Evolutionary conservation across 129 eudicot species (phyloP).

Genomic region (Lactuca saligna): DNA sequence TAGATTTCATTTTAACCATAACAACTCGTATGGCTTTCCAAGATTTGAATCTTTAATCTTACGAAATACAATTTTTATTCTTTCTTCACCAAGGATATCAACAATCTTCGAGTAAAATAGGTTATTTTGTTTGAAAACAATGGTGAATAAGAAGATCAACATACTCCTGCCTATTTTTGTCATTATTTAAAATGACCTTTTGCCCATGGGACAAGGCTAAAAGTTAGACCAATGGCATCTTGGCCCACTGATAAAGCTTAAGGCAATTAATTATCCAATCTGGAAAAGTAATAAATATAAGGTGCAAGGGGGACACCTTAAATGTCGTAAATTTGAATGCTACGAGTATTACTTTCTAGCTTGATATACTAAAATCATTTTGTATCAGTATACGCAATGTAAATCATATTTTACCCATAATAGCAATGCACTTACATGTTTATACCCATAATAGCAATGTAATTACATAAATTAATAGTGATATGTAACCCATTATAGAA

Average conservation of each 20-base stretch:
- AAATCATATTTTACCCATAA: too few relatives aligned
- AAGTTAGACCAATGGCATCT: constrained; percentile 64
- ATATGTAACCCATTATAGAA: too few relatives aligned
- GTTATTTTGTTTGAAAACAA: constrained; percentile 51
- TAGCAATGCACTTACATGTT: too few relatives aligned
- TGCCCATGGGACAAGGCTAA: constrained; percentile 57
- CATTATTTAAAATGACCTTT: constrained; percentile 45
- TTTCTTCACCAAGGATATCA: constrained; percentile 32
- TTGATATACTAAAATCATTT: too few relatives aligned
- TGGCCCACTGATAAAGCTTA: constrained; percentile 36
- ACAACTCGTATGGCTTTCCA: constrained; percentile 71
- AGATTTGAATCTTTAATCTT: constrained; percentile 47
- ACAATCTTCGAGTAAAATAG: constrained; percentile 51
- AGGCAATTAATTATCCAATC: too few relatives aligned
- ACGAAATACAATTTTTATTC: constrained; percentile 38
- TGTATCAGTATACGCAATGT: too few relatives aligned
- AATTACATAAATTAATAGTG: too few relatives aligned
- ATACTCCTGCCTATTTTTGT: constrained; percentile 47
- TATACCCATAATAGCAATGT: too few relatives aligned
- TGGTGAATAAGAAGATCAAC: constrained; percentile 52
- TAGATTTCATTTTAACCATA: constrained; percentile 54
- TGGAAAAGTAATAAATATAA: too few relatives aligned
- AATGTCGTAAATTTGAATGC: too few relatives aligned
- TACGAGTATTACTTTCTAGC: too few relatives aligned
- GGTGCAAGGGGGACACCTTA: too few relatives aligned